Base-by-base conservation (phyloP, 306 rosid genomes). In the Corylus avellana region DNA sequence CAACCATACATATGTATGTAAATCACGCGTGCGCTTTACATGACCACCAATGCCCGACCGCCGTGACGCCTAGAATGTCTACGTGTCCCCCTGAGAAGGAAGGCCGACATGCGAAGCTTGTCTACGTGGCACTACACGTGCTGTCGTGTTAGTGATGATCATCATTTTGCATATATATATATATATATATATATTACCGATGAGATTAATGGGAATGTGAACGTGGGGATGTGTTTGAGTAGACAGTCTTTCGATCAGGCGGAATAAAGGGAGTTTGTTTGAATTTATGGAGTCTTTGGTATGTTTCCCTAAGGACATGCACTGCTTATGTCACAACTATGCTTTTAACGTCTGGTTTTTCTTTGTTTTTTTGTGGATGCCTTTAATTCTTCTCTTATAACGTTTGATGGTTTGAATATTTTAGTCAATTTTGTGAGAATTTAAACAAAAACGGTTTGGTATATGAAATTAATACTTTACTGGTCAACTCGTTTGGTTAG, bases 1-100 rank as follows among this genome's bases (percentile, higher is more conserved):
- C 67, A 48, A 54, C 78, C 66, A 48, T 20, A 48, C 39, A 17
- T 0, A 57, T 73, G 61, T 77, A 59, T 71, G 35, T 32, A 32
- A 32, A 32, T 32, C 35, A 22, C 25, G 25, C 35, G 35, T 32
- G 35, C 2, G 35, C 35, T 32, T 32, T 32, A 32, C 35, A 32
- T 32, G 35, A 32, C 79, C 76, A 44, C 81, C 86, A 85, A 82
- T 71, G 58, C 64, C 70, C 22, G 57, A 62, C 74, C 64, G 4
- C 71, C 25, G 39, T 78, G 82, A 72, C 66, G 56, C 27, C 56
- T 62, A 17, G 59, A 1, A 50, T 22, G 22, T 80, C 55, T 6
- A 82, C 79, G 97, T 91, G 95, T 90, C 86, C 50, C 48, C 76
- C 35, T 42, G 62, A 46, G 86, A 84, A 88, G 70, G 69, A 74